Base-by-base conservation (phyloP, 139 green algal species). In the Coelastrella sp. region DNA sequence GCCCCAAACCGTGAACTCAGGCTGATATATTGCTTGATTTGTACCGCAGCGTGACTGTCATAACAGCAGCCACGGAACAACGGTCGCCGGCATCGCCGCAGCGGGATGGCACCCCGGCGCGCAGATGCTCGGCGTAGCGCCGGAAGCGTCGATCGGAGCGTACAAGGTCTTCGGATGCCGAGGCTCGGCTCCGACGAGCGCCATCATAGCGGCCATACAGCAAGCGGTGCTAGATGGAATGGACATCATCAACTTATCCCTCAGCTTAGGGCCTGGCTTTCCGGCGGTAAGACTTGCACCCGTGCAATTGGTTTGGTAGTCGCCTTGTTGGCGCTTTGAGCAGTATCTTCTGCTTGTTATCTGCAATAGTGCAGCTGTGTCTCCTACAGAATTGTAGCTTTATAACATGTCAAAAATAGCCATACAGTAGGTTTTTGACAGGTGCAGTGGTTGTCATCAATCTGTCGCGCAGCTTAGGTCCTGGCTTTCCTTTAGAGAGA, bases 121-220 rank as follows among this genome's bases (percentile, higher is more conserved):
- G 5, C 22, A 61, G 32, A 87, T 87, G 82, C 54, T 87, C 20
- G 82, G 82, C 3, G 82, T 87, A 5, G 82, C 82, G 7, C 82
- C 82, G 14, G 82, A 87, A 20, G 82, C 82, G 0, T 71, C 58
- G 17, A 17, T 87, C 2, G 82, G 82, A 20, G 13, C 17, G 5
- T 87, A 87, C 65, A 87, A 87, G 65, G 82, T 87, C 56, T 87
- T 66, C 71, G 82, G 82, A 17, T 87, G 82, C 65, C 78, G 17
- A 11, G 82, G 82, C 64, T 78, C 32, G 4, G 82, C 82, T 6
- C 82, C 82, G 2, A 87, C 47, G 3, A 87, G 82, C 8, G 82
- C 82, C 19, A 87, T 87, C 82, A 87, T 87, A 20, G 82, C 82
- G 5, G 82, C 82, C 7, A 87, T 87, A 19, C 82, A 87, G 65